Percentiles rank a stretch among this genome's conserved stretches.
Evolutionary conservation across 163 green algal species (phyloP).

Genomic region (Scenedesmus sp.): DNA sequence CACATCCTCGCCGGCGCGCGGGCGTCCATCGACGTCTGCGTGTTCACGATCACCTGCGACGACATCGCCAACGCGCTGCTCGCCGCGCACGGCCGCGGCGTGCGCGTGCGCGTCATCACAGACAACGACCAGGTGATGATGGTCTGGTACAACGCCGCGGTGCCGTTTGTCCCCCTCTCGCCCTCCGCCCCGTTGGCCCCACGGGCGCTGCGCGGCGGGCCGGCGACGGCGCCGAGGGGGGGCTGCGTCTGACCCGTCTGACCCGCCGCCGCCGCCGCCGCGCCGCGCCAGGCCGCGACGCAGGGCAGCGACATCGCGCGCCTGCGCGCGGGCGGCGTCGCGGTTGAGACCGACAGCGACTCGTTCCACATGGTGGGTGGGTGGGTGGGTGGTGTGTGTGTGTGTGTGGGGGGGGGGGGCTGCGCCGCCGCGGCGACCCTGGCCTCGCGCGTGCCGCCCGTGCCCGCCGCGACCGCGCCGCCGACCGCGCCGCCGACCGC

Average conservation of each 20-base stretch:
- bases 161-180: not conserved
- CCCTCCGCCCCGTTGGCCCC: too few species aligned
- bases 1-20: constrained; percentile 22
- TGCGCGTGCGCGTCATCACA: constrained; percentile 63
- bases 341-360: constrained; percentile 22
- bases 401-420: too few species aligned
- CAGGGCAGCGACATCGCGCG: constrained; percentile 57
- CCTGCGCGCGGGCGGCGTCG: constrained; percentile 16
- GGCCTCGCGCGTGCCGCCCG: not conserved
- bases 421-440: too few species aligned
- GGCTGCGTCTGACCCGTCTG: too few species aligned
- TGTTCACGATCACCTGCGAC: constrained; percentile 63
- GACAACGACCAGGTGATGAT: constrained; percentile 68
- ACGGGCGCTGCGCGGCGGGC: too few species aligned
- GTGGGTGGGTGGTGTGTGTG: too few species aligned
- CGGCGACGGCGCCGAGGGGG: too few species aligned
- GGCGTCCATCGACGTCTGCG: constrained; percentile 43
- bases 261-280: too few species aligned
- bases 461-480: not conserved
- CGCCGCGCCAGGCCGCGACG: constrained; percentile 21
- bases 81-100: constrained; percentile 47
- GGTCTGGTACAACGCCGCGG: constrained; percentile 6
- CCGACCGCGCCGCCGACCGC: too few species aligned
- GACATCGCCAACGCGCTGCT: constrained; percentile 52
- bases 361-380: constrained; percentile 45